Conservation (phyloP, 177 flowering plant species). For the Vitis hybrid region DNA sequence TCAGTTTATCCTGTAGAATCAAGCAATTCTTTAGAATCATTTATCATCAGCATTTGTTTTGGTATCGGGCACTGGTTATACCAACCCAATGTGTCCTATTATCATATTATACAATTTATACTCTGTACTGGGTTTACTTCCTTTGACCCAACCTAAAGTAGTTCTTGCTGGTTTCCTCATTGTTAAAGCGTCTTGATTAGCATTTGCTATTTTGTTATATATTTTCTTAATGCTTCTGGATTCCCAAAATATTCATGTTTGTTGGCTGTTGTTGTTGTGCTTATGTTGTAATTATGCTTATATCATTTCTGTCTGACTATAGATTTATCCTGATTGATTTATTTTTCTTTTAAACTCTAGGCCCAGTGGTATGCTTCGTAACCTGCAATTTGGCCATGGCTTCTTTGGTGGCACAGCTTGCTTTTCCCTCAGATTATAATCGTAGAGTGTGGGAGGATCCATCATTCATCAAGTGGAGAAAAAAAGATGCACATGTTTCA, state of each 20-base stretch:
- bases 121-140: no score
- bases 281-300: neutral
- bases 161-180: no score
- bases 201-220: neutral
- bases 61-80: no score
- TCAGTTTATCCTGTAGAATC: no score
- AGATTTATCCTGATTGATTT: no score
- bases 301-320: no score
- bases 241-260: neutral
- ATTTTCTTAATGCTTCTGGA: neutral
- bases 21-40: no score
- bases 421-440: slow-evolving; percentile 39
- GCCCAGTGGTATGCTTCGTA: neutral
- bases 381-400: slow-evolving; percentile 25
- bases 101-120: no score
- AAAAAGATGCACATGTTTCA: slow-evolving; percentile 85
- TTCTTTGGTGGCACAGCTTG: slow-evolving; percentile 33
- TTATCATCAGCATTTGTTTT: no score
- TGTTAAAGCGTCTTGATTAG: no score
- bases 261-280: neutral
- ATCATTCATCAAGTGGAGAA: slow-evolving; percentile 79
- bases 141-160: neutral
- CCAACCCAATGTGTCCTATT: no score
- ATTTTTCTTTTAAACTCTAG: neutral
- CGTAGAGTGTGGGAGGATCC: slow-evolving; percentile 78